A percentile compares a stretch with the other conserved stretches of the same genome.
These are phyloP conservation scores for Termitomyces sp. DNA, from an alignment of 768 basidiomycete genomes.

Conservation along the genomic window DNA sequence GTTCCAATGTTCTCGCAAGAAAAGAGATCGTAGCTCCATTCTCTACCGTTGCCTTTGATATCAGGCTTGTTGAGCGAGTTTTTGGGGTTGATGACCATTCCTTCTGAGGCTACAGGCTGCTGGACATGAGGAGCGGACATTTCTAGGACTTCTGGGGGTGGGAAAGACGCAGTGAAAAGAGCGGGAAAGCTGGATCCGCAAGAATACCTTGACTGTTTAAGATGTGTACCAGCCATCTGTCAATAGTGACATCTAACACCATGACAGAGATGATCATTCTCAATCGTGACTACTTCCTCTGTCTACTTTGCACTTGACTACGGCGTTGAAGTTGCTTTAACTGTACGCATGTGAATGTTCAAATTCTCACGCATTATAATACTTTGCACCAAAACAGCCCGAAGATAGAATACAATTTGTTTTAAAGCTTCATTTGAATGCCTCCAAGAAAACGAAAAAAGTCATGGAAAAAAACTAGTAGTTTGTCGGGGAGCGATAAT, in stretches of 20 bases:
- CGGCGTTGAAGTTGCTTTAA: too few species aligned
- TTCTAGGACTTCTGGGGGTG: background rate
- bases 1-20: slow-evolving; percentile 17
- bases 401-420: too few species aligned
- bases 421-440: too few species aligned
- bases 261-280: background rate
- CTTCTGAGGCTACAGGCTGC: slow-evolving; percentile 16
- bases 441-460: too few species aligned
- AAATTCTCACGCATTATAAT: too few species aligned
- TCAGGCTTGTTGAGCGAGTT: slow-evolving; percentile 24
- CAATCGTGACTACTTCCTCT: background rate
- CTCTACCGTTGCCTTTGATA: slow-evolving; percentile 18
- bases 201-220: background rate
- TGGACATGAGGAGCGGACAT: background rate
- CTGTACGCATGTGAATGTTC: too few species aligned
- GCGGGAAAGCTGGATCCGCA: background rate
- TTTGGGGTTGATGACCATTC: slow-evolving; percentile 16
- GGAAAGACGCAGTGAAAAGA: background rate
- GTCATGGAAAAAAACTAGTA: too few species aligned
- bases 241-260: too few species aligned
- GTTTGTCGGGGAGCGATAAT: too few species aligned
- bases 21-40: slow-evolving; percentile 24
- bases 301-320: background rate
- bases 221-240: background rate
- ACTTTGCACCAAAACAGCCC: too few species aligned